Evolutionary conservation across 768 basidiomycete genomes (phyloP).

Genomic region (Rhodotorula paludigena): DNA sequence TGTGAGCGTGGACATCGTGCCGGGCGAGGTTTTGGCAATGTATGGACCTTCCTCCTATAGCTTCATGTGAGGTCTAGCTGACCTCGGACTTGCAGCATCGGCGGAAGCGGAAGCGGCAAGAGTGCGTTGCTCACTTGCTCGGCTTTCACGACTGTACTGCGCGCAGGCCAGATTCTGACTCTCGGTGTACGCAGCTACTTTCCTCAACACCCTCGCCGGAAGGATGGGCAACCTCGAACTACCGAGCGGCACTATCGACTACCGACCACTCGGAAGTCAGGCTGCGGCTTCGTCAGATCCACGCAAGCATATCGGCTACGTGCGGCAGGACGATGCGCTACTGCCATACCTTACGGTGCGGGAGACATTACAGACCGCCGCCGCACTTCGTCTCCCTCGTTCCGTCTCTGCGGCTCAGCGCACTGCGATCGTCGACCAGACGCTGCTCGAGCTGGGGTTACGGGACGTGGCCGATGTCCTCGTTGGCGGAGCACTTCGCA

Average conservation of each 20-base stretch:
- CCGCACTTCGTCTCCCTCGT: constrained; percentile 49
- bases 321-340: constrained; percentile 46
- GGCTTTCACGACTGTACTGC: too few relatives aligned
- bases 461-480: constrained; percentile 51
- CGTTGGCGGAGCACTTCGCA: constrained; percentile 57
- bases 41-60: constrained; percentile 24
- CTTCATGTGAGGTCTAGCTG: not conserved
- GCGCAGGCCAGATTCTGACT: too few relatives aligned
- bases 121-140: constrained; percentile 15
- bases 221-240: constrained; percentile 14
- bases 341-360: constrained; percentile 46
- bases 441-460: constrained; percentile 52
- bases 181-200: constrained; percentile 43
- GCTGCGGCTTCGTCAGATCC: not conserved
- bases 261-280: constrained; percentile 14
- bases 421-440: constrained; percentile 51
- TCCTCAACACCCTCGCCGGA: constrained; percentile 46
- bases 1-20: constrained; percentile 44
- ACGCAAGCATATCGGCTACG: constrained; percentile 44
- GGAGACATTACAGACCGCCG: constrained; percentile 46
- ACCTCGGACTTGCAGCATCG: constrained; percentile 18
- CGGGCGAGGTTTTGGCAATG: constrained; percentile 51
- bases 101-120: constrained; percentile 43
- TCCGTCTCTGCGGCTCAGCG: constrained; percentile 46
- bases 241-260: constrained; percentile 41